Evolutionary conservation across 2,329 filamentous ascomycete species (phyloP).

Genomic region (Penicillium sp.): DNA sequence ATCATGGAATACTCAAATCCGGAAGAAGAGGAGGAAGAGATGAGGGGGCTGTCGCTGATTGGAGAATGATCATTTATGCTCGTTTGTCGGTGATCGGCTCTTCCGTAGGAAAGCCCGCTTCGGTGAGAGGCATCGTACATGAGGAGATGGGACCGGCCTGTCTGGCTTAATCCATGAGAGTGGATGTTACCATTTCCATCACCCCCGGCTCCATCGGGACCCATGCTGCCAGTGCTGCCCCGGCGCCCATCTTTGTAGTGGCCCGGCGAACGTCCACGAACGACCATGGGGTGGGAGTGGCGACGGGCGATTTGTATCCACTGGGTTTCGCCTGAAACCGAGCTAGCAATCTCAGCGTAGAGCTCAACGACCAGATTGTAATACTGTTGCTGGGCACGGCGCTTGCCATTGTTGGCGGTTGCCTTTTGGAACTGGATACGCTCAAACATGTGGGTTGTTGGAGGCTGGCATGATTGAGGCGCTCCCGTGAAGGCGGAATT

Average conservation of each 20-base stretch:
- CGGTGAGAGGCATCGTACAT: slow-evolving; percentile 39
- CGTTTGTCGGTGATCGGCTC: slow-evolving; percentile 41
- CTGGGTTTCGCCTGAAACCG: slow-evolving; percentile 48
- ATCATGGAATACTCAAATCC: slow-evolving; percentile 41
- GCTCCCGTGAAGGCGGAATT: slow-evolving; percentile 31
- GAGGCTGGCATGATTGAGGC: slow-evolving; percentile 37
- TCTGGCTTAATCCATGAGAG: slow-evolving; percentile 33
- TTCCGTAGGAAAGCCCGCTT: slow-evolving; percentile 33
- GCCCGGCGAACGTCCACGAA: slow-evolving; percentile 79
- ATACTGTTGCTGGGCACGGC: slow-evolving; percentile 86
- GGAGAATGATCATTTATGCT: slow-evolving; percentile 38
- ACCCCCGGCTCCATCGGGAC: slow-evolving; percentile 62
- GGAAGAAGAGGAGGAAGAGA: slow-evolving; percentile 43
- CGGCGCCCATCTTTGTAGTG: slow-evolving; percentile 75
- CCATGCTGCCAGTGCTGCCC: slow-evolving; percentile 70
- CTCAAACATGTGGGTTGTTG: slow-evolving; percentile 69
- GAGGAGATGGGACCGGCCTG: slow-evolving; percentile 33
- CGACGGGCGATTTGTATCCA: slow-evolving; percentile 72
- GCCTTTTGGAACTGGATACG: slow-evolving; percentile 94
- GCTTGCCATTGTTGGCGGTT: slow-evolving; percentile 90
- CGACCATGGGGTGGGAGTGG: slow-evolving; percentile 79
- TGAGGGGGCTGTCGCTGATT: slow-evolving; percentile 41
- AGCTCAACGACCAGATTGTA: slow-evolving; percentile 89
- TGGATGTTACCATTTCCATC: slow-evolving; percentile 34
- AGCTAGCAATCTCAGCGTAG: slow-evolving; percentile 65